phyloP scores from a whole-genome alignment of 2,329 filamentous ascomycete species.

The Fusarium nurragi region DNA sequence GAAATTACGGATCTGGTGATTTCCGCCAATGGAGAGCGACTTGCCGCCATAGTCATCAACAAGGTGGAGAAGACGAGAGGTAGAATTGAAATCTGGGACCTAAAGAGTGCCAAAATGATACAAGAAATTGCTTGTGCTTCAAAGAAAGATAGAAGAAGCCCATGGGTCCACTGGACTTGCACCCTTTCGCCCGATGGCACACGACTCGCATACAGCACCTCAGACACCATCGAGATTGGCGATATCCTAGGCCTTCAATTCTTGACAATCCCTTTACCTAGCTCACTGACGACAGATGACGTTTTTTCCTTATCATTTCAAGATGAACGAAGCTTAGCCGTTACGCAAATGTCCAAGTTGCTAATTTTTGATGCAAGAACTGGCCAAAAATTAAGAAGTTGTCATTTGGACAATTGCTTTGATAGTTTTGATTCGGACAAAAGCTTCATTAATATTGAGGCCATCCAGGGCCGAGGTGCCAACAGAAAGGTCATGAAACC shows the following conservation, averaged over 20 bases:
- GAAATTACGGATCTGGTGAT: too few relatives aligned
- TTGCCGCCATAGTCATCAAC: not conserved
- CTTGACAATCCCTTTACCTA: too few relatives aligned
- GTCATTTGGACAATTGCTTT: accelerated
- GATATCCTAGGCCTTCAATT: not conserved
- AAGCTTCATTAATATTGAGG: not conserved
- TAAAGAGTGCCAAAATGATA: not conserved
- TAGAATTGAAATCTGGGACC: not conserved
- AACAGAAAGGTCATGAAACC: too few relatives aligned
- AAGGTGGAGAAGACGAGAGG: too few relatives aligned
- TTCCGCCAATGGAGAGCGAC: not conserved
- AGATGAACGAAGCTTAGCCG: not conserved
- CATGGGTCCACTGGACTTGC: accelerated
- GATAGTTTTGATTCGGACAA: accelerated
- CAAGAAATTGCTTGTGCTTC: accelerated
- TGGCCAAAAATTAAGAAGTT: not conserved
- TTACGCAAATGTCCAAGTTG: accelerated
- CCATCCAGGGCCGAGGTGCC: accelerated
- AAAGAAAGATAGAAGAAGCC: too few relatives aligned
- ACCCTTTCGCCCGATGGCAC: not conserved
- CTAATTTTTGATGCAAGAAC: not conserved
- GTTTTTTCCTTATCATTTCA: not conserved
- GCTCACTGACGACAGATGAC: too few relatives aligned
- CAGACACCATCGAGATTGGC: not conserved
- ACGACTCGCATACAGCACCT: not conserved